Evolutionary conservation across 2,329 filamentous ascomycete species (phyloP).

Genomic region (Fusarium sororula): DNA sequence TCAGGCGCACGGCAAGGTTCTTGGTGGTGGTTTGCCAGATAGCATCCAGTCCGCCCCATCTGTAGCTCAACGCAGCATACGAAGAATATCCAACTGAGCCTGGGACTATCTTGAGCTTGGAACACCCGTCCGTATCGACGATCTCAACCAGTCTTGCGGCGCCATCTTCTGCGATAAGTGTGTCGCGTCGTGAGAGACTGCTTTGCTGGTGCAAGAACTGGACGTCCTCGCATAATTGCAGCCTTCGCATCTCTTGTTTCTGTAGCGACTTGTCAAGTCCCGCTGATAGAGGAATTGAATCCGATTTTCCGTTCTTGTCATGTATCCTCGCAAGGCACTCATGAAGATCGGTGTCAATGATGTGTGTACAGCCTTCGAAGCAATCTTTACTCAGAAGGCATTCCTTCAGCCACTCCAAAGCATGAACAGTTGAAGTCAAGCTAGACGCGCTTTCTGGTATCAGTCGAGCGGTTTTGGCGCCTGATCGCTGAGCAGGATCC

Average conservation of each 20-base stretch:
- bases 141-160: neutral
- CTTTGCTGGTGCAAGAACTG: neutral
- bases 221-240: neutral
- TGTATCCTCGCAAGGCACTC: fast-evolving
- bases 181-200: fast-evolving
- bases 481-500: neutral
- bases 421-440: neutral
- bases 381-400: neutral
- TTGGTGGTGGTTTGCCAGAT: neutral
- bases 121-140: fast-evolving
- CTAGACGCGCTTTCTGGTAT: neutral
- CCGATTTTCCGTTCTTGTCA: fast-evolving
- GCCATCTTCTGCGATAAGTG: neutral
- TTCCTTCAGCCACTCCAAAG: neutral
- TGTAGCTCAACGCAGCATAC: neutral
- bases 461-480: fast-evolving
- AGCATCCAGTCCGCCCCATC: neutral
- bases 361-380: neutral
- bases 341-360: neutral
- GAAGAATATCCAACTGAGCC: neutral
- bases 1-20: neutral
- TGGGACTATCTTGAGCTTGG: neutral
- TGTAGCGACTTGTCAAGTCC: fast-evolving
- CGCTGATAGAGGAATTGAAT: too few species aligned
- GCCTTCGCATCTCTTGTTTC: neutral